Conservation (phyloP, 108 stramenopile genomes). For the Cyclotella baltica region DNA sequence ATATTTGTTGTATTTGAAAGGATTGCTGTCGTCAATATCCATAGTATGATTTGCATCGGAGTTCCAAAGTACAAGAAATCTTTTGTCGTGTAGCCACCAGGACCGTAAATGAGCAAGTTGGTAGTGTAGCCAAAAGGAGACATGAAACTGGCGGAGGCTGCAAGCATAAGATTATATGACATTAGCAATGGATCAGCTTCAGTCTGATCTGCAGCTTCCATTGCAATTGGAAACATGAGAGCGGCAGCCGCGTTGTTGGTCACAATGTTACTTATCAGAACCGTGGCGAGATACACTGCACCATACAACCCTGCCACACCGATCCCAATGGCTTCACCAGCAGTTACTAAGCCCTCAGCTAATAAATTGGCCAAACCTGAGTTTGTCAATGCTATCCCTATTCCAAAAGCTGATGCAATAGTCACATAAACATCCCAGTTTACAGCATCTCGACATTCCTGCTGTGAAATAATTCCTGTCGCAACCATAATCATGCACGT, state of each 20-base stretch:
- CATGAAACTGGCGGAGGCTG: conserved; percentile 84
- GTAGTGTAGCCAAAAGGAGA: conserved; percentile 85
- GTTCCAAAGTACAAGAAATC: conserved; percentile 77
- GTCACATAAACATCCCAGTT: conserved; percentile 87
- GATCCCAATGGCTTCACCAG: conserved; percentile 63
- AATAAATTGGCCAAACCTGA: conserved; percentile 79
- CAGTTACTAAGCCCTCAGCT: conserved; percentile 63
- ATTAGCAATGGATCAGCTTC: conserved; percentile 69
- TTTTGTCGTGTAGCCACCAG: conserved; percentile 72
- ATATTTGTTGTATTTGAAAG: conserved; percentile 36
- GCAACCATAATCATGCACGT: conserved; percentile 71
- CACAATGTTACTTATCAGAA: conserved; percentile 80
- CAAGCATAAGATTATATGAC: conserved; percentile 82
- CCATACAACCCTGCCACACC: conserved; percentile 79
- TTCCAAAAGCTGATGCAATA: conserved; percentile 85
- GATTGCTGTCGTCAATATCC: conserved; percentile 65
- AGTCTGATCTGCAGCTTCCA: conserved; percentile 78
- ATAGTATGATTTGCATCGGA: conserved; percentile 84
- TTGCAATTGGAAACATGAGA: conserved; percentile 84
- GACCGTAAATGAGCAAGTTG: conserved; percentile 86
- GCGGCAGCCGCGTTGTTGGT: conserved; percentile 93
- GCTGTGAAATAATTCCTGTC: conserved; percentile 79
- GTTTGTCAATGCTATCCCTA: conserved; percentile 78
- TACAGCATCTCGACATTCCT: conserved; percentile 83
- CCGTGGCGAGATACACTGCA: conserved; percentile 87